These are phyloP conservation scores for Sindora glabra DNA, from an alignment of 306 rosid species.

Conservation along the genomic window DNA sequence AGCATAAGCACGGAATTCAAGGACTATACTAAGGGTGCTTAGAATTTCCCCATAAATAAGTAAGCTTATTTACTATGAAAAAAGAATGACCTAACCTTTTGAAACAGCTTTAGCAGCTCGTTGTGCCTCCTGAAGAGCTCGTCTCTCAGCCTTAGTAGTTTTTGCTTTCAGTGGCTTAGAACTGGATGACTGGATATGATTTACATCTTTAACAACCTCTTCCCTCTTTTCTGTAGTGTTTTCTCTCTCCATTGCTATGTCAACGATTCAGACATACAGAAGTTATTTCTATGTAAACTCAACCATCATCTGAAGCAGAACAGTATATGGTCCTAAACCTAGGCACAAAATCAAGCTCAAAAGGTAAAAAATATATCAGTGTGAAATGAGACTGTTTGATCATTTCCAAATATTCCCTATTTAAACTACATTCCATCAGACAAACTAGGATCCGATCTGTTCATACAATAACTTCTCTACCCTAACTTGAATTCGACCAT, in stretches of 20 bases:
- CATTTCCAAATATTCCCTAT: background rate
- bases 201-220: slow-evolving; percentile 22
- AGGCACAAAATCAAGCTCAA: background rate
- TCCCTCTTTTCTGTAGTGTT: slow-evolving; percentile 48
- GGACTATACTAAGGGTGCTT: background rate
- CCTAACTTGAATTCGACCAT: background rate
- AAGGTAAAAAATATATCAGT: too few relatives aligned
- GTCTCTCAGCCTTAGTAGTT: slow-evolving; percentile 77
- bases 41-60: background rate
- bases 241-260: slow-evolving; percentile 1
- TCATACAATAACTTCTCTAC: background rate
- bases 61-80: background rate
- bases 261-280: background rate
- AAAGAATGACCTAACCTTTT: slow-evolving; percentile 49
- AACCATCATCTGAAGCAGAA: background rate
- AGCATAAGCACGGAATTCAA: slow-evolving; percentile 11
- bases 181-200: slow-evolving; percentile 17
- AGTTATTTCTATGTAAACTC: background rate
- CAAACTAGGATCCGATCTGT: slow-evolving; percentile 2
- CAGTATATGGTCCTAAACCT: background rate
- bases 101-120: slow-evolving; percentile 72
- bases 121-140: slow-evolving; percentile 83
- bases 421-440: background rate
- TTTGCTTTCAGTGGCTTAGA: slow-evolving; percentile 45
- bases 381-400: background rate